Conservation (phyloP, 2,329 filamentous ascomycete species). For the Fusarium nodosum region DNA sequence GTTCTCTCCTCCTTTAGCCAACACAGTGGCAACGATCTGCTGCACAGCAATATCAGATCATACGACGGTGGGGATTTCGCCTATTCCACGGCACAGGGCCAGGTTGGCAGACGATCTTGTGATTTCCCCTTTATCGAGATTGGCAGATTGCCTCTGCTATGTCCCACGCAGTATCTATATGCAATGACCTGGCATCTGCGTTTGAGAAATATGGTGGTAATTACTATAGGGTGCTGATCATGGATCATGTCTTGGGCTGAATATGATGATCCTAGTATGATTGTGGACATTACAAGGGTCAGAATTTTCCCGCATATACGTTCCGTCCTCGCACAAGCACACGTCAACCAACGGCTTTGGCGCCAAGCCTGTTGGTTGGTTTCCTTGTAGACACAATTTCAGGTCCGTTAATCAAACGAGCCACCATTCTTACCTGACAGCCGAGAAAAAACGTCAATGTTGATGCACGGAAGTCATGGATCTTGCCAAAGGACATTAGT, state of each 20-base stretch:
- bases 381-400: neutral
- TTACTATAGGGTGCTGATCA: neutral
- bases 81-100: neutral
- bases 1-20: neutral
- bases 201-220: neutral
- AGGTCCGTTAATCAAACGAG: neutral
- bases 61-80: neutral
- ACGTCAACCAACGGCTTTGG: neutral
- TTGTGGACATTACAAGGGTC: slow-evolving; percentile 10
- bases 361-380: neutral
- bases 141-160: neutral
- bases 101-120: neutral
- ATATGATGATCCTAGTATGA: neutral
- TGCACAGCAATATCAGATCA: neutral
- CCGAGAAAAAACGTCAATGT: neutral
- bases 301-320: slow-evolving; percentile 1
- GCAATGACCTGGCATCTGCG: neutral
- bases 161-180: neutral
- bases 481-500: neutral
- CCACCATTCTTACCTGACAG: slow-evolving; percentile 1
- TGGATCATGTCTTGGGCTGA: neutral
- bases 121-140: neutral
- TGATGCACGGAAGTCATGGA: neutral
- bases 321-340: neutral
- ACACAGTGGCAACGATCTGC: neutral